These are phyloP conservation scores for Scleroderma bovista DNA, from an alignment of 768 basidiomycete species.

Conservation along the genomic window DNA sequence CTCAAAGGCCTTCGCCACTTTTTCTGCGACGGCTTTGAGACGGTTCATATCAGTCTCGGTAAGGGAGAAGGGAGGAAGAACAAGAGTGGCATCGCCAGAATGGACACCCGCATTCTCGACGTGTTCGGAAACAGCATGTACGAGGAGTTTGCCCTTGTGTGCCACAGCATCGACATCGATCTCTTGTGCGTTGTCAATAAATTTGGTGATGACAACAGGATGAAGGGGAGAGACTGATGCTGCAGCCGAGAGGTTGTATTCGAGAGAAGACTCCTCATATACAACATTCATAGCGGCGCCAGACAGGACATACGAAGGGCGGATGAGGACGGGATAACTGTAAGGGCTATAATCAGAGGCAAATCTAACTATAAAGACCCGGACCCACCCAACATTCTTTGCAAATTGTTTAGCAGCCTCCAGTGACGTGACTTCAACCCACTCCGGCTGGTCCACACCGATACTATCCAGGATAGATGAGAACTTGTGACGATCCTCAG, in stretches of 20 bases:
- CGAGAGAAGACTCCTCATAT: constrained; percentile 81
- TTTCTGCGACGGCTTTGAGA: constrained; percentile 89
- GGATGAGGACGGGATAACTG: constrained; percentile 95
- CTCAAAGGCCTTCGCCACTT: constrained; percentile 91
- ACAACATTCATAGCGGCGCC: constrained; percentile 99
- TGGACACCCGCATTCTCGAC: constrained; percentile 99
- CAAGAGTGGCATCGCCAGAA: constrained; percentile 96
- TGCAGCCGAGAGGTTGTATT: constrained; percentile 94
- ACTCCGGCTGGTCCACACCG: constrained; percentile 95
- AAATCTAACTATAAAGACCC: background rate
- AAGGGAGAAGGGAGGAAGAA: constrained; percentile 90
- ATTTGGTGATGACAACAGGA: constrained; percentile 98
- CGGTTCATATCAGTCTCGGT: constrained; percentile 71
- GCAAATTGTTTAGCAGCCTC: constrained; percentile 92
- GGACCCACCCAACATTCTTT: constrained; percentile 56
- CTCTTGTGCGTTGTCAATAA: constrained; percentile 97
- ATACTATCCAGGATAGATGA: constrained; percentile 92
- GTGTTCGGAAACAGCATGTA: constrained; percentile 97
- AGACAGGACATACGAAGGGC: constrained; percentile 96
- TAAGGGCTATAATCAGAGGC: constrained; percentile 1
- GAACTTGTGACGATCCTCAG: constrained; percentile 99
- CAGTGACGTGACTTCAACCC: constrained; percentile 86
- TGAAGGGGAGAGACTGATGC: constrained; percentile 94
- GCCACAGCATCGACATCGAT: constrained; percentile 98
- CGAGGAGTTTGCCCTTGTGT: constrained; percentile 82